Evolutionary conservation across 2,329 filamentous ascomycete genomes (phyloP).

Genomic region (Lachnellula arida): DNA sequence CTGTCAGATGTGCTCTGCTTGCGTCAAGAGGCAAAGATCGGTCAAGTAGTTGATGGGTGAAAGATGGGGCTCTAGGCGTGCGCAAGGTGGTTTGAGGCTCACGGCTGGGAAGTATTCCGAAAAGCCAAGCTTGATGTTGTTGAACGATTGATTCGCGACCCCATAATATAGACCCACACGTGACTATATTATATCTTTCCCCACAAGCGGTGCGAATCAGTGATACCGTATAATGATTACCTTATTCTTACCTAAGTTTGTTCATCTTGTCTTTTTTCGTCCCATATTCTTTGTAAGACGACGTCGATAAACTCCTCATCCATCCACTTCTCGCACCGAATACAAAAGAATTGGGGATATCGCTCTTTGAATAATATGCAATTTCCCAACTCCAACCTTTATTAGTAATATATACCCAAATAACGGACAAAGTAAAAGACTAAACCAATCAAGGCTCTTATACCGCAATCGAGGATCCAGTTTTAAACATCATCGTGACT

Average conservation of each 20-base stretch:
- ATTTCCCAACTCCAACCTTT: too few relatives aligned
- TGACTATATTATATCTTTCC: background rate
- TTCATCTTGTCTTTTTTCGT: too few relatives aligned
- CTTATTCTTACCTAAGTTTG: too few relatives aligned
- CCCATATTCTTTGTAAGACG: too few relatives aligned
- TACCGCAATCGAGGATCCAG: background rate
- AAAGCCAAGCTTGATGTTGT: background rate
- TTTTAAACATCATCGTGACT: background rate
- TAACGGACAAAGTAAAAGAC: too few relatives aligned
- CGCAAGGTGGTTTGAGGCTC: background rate
- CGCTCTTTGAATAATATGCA: too few relatives aligned
- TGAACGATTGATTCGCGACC: background rate
- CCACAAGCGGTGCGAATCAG: background rate
- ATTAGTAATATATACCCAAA: too few relatives aligned
- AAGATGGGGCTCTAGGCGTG: background rate
- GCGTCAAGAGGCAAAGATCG: background rate
- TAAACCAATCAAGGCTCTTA: background rate
- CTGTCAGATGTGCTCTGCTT: background rate
- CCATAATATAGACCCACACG: too few relatives aligned
- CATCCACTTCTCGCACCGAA: too few relatives aligned
- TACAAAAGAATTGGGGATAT: too few relatives aligned
- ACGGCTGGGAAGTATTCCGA: background rate
- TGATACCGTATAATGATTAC: too few relatives aligned
- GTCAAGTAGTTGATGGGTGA: background rate
- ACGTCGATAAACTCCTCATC: too few relatives aligned